Evolutionary conservation across 2,329 filamentous ascomycete species (phyloP).

Genomic region (Paraphoma sp.): DNA sequence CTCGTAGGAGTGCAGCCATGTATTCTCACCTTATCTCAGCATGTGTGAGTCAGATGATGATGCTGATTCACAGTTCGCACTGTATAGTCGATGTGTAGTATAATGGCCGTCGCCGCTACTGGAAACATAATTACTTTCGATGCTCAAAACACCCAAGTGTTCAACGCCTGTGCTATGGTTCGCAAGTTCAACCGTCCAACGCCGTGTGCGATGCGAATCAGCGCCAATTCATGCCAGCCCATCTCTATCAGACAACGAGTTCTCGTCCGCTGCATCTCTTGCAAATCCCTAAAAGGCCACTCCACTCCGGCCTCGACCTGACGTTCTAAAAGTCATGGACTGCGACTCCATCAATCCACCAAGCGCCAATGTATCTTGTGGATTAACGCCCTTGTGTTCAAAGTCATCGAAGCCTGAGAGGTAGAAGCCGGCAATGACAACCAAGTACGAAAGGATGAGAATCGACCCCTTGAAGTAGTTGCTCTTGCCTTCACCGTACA

Average conservation of each 20-base stretch:
- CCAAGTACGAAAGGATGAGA: conserved; percentile 88
- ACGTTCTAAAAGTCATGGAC: conserved; percentile 45
- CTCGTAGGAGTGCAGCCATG: background rate
- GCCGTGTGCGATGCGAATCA: conserved; percentile 2
- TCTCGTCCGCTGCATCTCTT: background rate
- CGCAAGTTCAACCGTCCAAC: background rate
- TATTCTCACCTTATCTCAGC: background rate
- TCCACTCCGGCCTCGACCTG: conserved; percentile 31
- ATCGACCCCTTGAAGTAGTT: conserved; percentile 99
- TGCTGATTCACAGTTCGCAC: too few species aligned
- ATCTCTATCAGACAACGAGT: background rate
- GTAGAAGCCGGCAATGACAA: conserved; percentile 91
- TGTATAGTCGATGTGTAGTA: background rate
- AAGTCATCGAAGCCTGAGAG: conserved; percentile 72
- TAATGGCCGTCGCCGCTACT: background rate
- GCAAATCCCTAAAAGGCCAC: conserved; percentile 28
- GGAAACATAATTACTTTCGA: background rate
- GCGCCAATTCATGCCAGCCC: background rate
- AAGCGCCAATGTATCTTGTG: conserved; percentile 44
- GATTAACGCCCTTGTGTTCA: conserved; percentile 48
- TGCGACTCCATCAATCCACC: conserved; percentile 37
- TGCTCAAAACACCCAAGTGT: background rate
- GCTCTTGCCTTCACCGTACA: conserved; percentile 98
- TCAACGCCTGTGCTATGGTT: conserved; percentile 3
- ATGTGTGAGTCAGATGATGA: too few species aligned